Conservation (phyloP, 192 early-diverging fungal genomes). For the Glomus cerebriforme region DNA sequence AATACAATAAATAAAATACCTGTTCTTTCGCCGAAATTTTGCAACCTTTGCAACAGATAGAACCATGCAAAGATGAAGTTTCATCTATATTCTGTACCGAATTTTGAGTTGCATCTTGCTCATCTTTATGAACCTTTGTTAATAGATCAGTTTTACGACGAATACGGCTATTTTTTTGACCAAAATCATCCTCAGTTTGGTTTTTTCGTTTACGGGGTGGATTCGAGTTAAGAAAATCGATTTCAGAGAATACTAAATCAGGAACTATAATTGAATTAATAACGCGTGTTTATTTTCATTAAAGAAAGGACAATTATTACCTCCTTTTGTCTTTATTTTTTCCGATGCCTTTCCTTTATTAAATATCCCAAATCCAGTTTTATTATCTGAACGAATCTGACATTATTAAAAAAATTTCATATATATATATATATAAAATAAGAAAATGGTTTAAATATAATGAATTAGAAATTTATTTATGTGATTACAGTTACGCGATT, state of each 20-base stretch:
- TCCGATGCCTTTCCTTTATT: constrained; percentile 21
- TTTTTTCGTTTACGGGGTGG: not conserved
- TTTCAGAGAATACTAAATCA: constrained; percentile 21
- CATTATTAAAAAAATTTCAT: too few species aligned
- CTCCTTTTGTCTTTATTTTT: constrained; percentile 19
- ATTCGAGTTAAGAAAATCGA: constrained; percentile 6
- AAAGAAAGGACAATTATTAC: not conserved
- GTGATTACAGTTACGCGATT: not conserved
- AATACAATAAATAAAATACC: not conserved
- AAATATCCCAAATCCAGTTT: not conserved
- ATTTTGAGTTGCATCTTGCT: not conserved
- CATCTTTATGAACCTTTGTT: not conserved
- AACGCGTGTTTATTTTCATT: not conserved
- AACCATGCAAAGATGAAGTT: not conserved
- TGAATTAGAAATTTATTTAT: not conserved
- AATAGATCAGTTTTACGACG: not conserved
- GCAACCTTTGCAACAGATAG: not conserved
- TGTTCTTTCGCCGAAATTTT: not conserved
- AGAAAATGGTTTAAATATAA: not conserved
- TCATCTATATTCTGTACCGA: not conserved
- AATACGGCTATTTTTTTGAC: not conserved
- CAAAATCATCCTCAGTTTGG: not conserved
- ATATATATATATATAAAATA: not conserved
- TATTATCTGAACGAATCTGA: not conserved
- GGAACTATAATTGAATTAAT: constrained; percentile 4